Base-by-base conservation (phyloP, 371 early-diverging fungal species). In the Blastocladiella emersonii region DNA sequence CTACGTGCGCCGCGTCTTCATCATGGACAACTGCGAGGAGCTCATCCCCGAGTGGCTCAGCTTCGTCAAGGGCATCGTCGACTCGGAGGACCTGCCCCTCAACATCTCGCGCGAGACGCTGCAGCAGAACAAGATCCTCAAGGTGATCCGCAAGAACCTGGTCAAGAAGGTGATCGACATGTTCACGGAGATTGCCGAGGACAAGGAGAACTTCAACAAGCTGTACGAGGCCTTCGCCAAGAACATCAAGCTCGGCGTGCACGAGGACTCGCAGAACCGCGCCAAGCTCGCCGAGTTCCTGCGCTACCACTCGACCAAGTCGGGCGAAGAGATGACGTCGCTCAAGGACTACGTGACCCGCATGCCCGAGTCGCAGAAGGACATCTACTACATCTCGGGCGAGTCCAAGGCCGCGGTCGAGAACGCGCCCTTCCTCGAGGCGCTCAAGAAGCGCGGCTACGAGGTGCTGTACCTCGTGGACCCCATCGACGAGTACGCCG, bases 301-400 rank as follows among this genome's bases (percentile, higher is more conserved):
- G 66, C 85, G 92, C 65, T 95, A 83, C 85, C 75, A 84, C 84
- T 92, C 95, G 63, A 90, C 92, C 76, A 93, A 95, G 85, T 88
- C 91, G 67, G 85, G 84, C 49, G 92, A 91, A 62, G 89, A 92
- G 76, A 71, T 79, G 71, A 89, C 92, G 65, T 88, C 91, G 61
- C 76, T 97, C 69, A 91, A 93, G 82, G 91, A 91, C 81, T 95
- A 96, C 76, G 80, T 92, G 68, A 89, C 92, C 61, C 88, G 85
- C 71, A 84, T 84, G 85, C 79, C 83, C 66, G 85, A 81, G 75
- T 78, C 79, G 76, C 85, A 84, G 70, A 83, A 90, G 84, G 84
- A 83, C 77, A 92, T 92, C 75, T 93, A 93, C 87, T 95, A 95
- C 85, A 90, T 98, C 81, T 98, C 99, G 64, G 99, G 98, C 67